Percentiles rank a stretch among this genome's conserved stretches.
Conservation (phyloP, 2,329 filamentous ascomycete species). For the Pseudogymnoascus sp. region DNA sequence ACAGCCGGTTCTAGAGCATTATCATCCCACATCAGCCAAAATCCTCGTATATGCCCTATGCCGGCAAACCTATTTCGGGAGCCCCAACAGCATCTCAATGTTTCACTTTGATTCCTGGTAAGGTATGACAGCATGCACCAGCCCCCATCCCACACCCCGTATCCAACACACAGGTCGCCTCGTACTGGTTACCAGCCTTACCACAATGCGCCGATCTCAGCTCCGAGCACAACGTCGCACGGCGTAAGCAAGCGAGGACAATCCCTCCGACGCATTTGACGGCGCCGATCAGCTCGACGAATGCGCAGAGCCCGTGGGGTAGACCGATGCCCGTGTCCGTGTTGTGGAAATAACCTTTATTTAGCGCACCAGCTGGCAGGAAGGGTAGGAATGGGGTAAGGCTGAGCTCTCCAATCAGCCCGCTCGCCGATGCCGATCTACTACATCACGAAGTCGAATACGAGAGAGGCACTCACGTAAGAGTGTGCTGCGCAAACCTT, state of each 20-base stretch:
- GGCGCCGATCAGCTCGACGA: background rate
- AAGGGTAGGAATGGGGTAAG: background rate
- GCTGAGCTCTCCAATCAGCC: background rate
- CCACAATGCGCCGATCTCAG: background rate
- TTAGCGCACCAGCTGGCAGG: background rate
- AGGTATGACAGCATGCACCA: background rate
- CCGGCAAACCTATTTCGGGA: background rate
- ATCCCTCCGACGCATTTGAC: background rate
- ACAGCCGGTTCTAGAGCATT: background rate
- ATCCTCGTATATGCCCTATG: background rate
- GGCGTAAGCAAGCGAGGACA: background rate
- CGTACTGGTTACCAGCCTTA: background rate
- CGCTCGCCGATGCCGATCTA: background rate
- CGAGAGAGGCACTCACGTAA: background rate
- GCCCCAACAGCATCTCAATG: background rate
- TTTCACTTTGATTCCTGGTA: background rate
- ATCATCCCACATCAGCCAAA: constrained; percentile 4
- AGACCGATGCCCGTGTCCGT: background rate
- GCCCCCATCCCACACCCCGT: background rate
- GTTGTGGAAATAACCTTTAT: constrained; percentile 6
- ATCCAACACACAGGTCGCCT: background rate
- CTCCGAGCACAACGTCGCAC: background rate
- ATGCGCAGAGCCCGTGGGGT: background rate
- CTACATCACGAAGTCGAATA: background rate
- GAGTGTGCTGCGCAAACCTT: background rate